A percentile compares a stretch with the other conserved stretches of the same genome.
phyloP scores from a whole-genome alignment of 192 early-diverging fungal genomes.

The Umbelopsis ramanniana region DNA sequence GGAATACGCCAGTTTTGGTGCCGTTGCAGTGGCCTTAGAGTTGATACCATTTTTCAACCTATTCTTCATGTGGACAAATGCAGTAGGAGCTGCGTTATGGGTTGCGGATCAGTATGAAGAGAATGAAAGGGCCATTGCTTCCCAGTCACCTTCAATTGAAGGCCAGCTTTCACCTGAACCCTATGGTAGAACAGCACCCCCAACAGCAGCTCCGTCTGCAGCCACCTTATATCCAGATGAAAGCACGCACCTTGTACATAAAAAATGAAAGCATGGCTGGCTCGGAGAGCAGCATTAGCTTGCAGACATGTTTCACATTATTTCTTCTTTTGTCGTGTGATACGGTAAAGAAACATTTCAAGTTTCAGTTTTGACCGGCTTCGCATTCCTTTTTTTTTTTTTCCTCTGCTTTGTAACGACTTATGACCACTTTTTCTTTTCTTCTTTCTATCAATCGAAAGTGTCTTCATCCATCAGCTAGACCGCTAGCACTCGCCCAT shows the following conservation, averaged over 20 bases:
- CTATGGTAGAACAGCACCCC: neutral
- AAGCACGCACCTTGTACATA: conserved; percentile 22
- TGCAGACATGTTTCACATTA: conserved; percentile 5
- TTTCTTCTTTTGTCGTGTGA: neutral
- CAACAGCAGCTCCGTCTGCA: conserved; percentile 13
- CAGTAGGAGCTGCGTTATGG: conserved; percentile 67
- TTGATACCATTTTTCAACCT: conserved; percentile 64
- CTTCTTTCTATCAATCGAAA: neutral
- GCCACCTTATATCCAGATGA: conserved; percentile 18
- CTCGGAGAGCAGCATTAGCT: neutral
- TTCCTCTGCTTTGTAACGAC: neutral
- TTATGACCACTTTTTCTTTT: neutral
- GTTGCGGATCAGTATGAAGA: conserved; percentile 63
- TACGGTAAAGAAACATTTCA: neutral
- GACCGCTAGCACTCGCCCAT: neutral
- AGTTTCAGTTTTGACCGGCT: neutral
- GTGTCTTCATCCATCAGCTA: neutral
- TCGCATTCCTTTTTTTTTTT: neutral
- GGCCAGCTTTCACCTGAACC: neutral
- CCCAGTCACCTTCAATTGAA: conserved; percentile 19
- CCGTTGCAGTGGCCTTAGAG: conserved; percentile 61
- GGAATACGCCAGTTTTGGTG: conserved; percentile 48
- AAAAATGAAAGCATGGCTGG: neutral
- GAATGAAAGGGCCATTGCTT: conserved; percentile 27
- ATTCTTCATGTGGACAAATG: conserved; percentile 74